phyloP scores from a whole-genome alignment of 2,329 filamentous ascomycete species.

The Pseudogymnoascus sp. region DNA sequence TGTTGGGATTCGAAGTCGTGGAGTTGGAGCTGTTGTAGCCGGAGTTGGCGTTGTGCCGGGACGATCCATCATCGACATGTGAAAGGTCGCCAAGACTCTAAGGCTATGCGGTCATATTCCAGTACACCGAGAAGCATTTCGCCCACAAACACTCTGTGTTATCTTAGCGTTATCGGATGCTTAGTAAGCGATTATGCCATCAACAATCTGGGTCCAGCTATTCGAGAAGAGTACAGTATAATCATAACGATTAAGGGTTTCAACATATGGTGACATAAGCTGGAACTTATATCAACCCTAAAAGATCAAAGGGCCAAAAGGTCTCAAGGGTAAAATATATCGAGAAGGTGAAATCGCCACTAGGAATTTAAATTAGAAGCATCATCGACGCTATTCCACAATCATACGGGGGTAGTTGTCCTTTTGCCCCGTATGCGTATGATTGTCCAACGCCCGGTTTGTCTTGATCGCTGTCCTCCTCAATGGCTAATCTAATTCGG shows the following conservation, averaged over 20 bases:
- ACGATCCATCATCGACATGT: neutral
- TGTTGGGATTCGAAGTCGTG: neutral
- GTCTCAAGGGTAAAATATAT: neutral
- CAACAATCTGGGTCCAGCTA: neutral
- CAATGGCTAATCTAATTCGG: neutral
- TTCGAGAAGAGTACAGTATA: neutral
- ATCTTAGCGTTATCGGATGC: neutral
- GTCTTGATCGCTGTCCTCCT: neutral
- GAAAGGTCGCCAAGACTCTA: neutral
- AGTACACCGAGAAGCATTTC: neutral
- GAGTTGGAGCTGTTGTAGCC: neutral
- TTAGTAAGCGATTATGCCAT: neutral
- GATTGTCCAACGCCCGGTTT: neutral
- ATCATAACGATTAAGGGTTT: neutral
- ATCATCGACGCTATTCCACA: neutral
- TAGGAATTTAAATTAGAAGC: neutral
- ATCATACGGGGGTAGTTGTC: neutral
- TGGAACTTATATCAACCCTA: neutral
- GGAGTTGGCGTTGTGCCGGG: neutral
- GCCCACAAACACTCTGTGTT: neutral
- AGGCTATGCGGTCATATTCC: neutral
- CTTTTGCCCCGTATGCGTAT: neutral
- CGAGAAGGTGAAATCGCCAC: neutral
- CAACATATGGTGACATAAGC: neutral
- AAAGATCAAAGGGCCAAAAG: neutral